phyloP scores from a whole-genome alignment of 2,329 filamentous ascomycete species.

The Chaetomium strumarium region DNA sequence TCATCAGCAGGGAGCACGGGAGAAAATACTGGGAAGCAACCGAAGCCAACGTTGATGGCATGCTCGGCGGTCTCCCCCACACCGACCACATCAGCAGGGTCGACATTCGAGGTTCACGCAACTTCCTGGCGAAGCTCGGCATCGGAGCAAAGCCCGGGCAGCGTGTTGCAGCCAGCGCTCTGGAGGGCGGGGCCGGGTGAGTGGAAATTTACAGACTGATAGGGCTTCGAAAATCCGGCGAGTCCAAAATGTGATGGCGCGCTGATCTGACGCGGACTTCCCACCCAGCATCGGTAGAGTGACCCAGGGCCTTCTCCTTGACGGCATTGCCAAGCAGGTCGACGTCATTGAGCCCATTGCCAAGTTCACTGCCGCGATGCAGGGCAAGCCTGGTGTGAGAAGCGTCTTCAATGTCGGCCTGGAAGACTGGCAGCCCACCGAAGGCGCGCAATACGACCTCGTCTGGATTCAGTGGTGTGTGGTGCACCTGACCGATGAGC shows the following conservation, averaged over 20 bases:
- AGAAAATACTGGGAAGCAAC: constrained; percentile 42
- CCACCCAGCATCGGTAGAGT: constrained; percentile 68
- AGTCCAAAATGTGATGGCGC: not conserved
- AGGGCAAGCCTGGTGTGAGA: constrained; percentile 51
- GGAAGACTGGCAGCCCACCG: constrained; percentile 57
- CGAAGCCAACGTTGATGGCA: constrained; percentile 54
- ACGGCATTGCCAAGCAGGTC: constrained; percentile 58
- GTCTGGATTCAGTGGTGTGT: constrained; percentile 92
- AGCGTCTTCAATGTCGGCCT: constrained; percentile 65
- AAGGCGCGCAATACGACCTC: constrained; percentile 59
- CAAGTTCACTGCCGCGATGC: constrained; percentile 67
- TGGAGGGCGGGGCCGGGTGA: constrained; percentile 40
- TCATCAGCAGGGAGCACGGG: constrained; percentile 13
- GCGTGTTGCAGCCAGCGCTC: constrained; percentile 11
- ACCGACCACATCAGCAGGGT: constrained; percentile 63
- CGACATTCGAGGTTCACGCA: constrained; percentile 64
- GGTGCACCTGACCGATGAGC: constrained; percentile 69
- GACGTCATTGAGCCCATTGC: constrained; percentile 81
- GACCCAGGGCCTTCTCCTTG: constrained; percentile 68
- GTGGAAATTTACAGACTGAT: constrained; percentile 17
- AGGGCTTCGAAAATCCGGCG: not conserved
- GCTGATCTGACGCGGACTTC: not conserved
- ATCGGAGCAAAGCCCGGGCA: constrained; percentile 30
- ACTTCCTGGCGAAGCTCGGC: constrained; percentile 65
- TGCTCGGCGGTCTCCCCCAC: constrained; percentile 67